Conservation (phyloP, 805 yeast species). For the Hemisphaericaspora nanyangensis region DNA sequence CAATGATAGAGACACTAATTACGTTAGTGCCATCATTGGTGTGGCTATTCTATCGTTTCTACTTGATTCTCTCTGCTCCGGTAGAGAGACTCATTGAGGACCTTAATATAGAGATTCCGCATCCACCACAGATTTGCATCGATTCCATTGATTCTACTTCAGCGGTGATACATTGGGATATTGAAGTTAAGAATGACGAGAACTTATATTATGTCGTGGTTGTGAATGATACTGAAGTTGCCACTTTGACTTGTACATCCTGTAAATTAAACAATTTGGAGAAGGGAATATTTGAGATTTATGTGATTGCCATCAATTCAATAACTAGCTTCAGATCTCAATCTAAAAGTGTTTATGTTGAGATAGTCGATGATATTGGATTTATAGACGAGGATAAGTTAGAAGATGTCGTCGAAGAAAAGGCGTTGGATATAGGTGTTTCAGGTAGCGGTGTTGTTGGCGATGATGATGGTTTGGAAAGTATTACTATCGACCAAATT, state of each 20-base stretch:
- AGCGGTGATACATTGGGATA: constrained; percentile 56
- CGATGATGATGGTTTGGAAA: constrained; percentile 6
- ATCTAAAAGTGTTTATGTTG: constrained; percentile 29
- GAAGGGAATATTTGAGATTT: constrained; percentile 29
- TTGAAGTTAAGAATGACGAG: constrained; percentile 25
- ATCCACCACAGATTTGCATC: constrained; percentile 50
- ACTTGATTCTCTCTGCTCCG: constrained; percentile 39
- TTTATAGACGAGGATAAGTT: neutral
- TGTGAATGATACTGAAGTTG: constrained; percentile 33
- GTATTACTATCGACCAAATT: constrained; percentile 12
- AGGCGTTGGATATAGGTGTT: neutral
- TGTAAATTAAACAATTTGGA: constrained; percentile 31
- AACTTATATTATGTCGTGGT: constrained; percentile 29
- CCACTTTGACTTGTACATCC: constrained; percentile 30
- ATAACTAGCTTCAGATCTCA: constrained; percentile 32
- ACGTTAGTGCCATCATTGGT: constrained; percentile 32
- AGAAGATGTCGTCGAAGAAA: constrained; percentile 3
- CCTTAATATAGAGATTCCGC: constrained; percentile 52
- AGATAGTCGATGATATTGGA: constrained; percentile 4
- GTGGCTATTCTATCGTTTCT: constrained; percentile 40
- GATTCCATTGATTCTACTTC: constrained; percentile 47
- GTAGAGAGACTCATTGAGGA: constrained; percentile 43
- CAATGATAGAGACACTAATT: constrained; percentile 31
- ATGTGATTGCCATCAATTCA: constrained; percentile 34
- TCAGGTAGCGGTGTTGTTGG: neutral